phyloP scores from a whole-genome alignment of 495 filamentous ascomycete species.

The Talaromyces ruber region DNA sequence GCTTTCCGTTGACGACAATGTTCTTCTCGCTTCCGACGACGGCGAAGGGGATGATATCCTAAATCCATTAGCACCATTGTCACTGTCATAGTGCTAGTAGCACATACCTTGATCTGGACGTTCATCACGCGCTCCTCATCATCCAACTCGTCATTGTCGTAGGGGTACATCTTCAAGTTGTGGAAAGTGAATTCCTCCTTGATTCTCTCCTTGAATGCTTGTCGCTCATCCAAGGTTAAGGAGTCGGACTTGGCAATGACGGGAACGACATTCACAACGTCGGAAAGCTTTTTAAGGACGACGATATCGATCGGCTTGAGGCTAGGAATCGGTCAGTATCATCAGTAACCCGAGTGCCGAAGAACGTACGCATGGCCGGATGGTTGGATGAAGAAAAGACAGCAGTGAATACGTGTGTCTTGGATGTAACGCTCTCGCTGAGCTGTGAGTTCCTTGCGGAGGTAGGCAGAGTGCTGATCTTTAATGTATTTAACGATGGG shows the following conservation, averaged over 20 bases:
- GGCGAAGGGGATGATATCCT: slow-evolving; percentile 95
- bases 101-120: slow-evolving; percentile 82
- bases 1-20: slow-evolving; percentile 94
- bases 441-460: slow-evolving; percentile 98
- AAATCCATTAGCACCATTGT: neutral
- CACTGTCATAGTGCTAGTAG: neutral
- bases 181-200: slow-evolving; percentile 99
- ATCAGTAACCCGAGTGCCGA: neutral
- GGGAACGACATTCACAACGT: slow-evolving; percentile 98
- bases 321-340: slow-evolving; percentile 28
- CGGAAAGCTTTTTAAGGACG: slow-evolving; percentile 95
- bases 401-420: slow-evolving; percentile 98
- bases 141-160: slow-evolving; percentile 98
- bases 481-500: slow-evolving; percentile 99
- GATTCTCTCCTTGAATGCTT: slow-evolving; percentile 96
- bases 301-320: slow-evolving; percentile 99
- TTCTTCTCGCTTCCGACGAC: slow-evolving; percentile 97
- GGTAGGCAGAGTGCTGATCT: slow-evolving; percentile 99
- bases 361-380: slow-evolving; percentile 77
- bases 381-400: slow-evolving; percentile 98
- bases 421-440: slow-evolving; percentile 99
- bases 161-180: slow-evolving; percentile 99
- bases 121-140: slow-evolving; percentile 93
- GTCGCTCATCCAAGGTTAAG: slow-evolving; percentile 89
- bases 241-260: slow-evolving; percentile 98